Percentiles rank a stretch among this genome's conserved stretches.
phyloP scores from a whole-genome alignment of 805 yeast genomes.

The Maudiozyma turicensis region DNA sequence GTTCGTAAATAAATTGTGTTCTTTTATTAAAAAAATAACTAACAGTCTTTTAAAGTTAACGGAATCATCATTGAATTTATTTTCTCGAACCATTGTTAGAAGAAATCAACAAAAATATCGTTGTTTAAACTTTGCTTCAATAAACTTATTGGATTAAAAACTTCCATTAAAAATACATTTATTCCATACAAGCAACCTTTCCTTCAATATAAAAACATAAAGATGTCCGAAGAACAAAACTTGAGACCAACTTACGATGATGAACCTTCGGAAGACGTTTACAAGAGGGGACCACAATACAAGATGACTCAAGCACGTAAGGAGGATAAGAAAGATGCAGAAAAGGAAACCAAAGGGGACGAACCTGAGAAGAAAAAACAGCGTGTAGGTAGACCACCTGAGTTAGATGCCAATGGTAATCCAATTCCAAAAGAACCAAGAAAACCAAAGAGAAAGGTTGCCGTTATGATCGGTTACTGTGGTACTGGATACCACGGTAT shows the following conservation, averaged over 20 bases:
- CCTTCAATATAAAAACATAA: not conserved
- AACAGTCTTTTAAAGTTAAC: too few species aligned
- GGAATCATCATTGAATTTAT: too few species aligned
- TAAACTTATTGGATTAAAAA: not conserved
- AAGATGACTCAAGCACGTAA: constrained; percentile 28
- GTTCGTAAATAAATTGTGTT: too few species aligned
- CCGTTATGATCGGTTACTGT: constrained; percentile 85
- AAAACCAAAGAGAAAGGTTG: constrained; percentile 83
- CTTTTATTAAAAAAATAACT: too few species aligned
- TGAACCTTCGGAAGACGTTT: constrained; percentile 33
- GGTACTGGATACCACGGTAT: constrained; percentile 96
- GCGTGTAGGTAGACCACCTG: constrained; percentile 12
- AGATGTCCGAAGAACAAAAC: constrained; percentile 15
- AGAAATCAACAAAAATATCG: not conserved
- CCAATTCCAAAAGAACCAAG: constrained; percentile 49
- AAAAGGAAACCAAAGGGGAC: constrained; percentile 5
- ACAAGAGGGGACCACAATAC: constrained; percentile 34
- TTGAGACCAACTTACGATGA: constrained; percentile 23
- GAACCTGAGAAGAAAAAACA: constrained; percentile 19
- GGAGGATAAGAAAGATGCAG: constrained; percentile 16
- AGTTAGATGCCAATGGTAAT: constrained; percentile 50
- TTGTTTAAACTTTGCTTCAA: not conserved
- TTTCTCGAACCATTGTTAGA: too few species aligned
- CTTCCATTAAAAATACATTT: not conserved
- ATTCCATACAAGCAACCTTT: not conserved